Percentiles rank a stretch among this genome's conserved stretches.
Evolutionary conservation across 805 yeast species (phyloP).

Genomic region (Candida gorgasii): DNA sequence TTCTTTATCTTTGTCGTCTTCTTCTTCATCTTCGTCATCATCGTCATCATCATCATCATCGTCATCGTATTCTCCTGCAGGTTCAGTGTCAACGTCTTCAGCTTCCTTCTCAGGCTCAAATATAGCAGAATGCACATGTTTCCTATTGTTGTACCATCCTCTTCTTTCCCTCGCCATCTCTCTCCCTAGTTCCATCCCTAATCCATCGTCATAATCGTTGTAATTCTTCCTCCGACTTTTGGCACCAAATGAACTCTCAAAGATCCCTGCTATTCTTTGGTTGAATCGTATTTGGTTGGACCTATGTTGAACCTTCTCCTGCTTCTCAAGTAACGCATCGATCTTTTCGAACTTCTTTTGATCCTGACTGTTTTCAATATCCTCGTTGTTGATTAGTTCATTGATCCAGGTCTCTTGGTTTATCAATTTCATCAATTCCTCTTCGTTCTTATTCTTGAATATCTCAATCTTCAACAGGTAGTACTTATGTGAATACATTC

Average conservation of each 20-base stretch:
- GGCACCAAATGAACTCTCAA: not conserved
- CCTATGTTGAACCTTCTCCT: not conserved
- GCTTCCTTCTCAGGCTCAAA: not conserved
- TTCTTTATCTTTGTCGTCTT: slow-evolving; percentile 13
- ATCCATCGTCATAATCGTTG: not conserved
- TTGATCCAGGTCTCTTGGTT: slow-evolving; percentile 18
- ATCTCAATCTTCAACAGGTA: slow-evolving; percentile 65
- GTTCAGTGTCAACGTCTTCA: slow-evolving; percentile 5
- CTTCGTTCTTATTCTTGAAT: slow-evolving; percentile 44
- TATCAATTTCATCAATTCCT: slow-evolving; percentile 14
- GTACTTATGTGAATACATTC: slow-evolving; percentile 68
- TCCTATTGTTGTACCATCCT: not conserved
- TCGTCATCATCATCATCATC: slow-evolving; percentile 13
- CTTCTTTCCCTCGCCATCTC: not conserved
- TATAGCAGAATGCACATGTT: not conserved
- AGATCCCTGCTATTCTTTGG: not conserved
- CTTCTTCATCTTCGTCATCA: slow-evolving; percentile 11
- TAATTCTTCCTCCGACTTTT: not conserved
- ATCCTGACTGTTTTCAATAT: slow-evolving; percentile 8
- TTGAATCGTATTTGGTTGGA: not conserved
- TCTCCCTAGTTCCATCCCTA: too few species aligned
- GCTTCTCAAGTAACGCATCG: not conserved
- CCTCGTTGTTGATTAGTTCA: slow-evolving; percentile 11
- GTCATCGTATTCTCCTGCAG: slow-evolving; percentile 8
- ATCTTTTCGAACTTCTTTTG: slow-evolving; percentile 5